Evolutionary conservation across 805 yeast species (phyloP), one percentile per base, ranked within the genome.

Genomic region (Myxozyma monticola): DNA sequence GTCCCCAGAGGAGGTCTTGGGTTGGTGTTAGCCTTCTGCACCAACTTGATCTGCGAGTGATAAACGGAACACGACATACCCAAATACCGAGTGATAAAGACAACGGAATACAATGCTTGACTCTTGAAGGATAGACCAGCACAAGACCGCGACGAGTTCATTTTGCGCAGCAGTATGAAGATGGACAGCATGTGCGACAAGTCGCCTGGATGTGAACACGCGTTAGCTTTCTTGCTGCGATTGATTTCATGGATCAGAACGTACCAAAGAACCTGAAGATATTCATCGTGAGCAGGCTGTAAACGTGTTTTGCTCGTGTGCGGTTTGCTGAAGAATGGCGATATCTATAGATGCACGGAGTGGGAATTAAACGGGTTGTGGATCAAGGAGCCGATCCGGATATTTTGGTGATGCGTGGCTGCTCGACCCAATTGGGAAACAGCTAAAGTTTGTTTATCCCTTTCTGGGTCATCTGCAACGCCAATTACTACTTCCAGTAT

Each of bases 61-160:
- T n/a, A n/a, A n/a, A n/a, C n/a, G n/a, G n/a, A n/a, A 15, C 34
- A 14, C 51, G 83, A 66, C 51, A 82, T 65, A 67, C 85, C 89
- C 51, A 85, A 57, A 67, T 88, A 89, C 54, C 96, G 78, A 12
- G 89, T 76, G 37, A 80, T 64, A 61, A 80, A 89, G 17, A 88
- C 96, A 28, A 83, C 56, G 37, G 78, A 80, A 67, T 91, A 93
- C 35, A 91, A 71, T 1, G 78, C 71, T 66, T 93, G 98, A 0
- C 98, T 87, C 71, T 91, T 91, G 65, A 87, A 71, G 1, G 97
- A 89, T 42, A 93, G 78, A 37, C 99, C 99, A 26, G 81, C 78
- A 40, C 85, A 81, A 5, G 95, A 83, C 53, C 73, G 74, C 48
- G 85, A 77, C 4, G 71, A 64, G 45, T 73, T 76, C 60, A 93